Base-by-base conservation (phyloP, 331 rosid genomes). In the Spiraea crenata region DNA sequence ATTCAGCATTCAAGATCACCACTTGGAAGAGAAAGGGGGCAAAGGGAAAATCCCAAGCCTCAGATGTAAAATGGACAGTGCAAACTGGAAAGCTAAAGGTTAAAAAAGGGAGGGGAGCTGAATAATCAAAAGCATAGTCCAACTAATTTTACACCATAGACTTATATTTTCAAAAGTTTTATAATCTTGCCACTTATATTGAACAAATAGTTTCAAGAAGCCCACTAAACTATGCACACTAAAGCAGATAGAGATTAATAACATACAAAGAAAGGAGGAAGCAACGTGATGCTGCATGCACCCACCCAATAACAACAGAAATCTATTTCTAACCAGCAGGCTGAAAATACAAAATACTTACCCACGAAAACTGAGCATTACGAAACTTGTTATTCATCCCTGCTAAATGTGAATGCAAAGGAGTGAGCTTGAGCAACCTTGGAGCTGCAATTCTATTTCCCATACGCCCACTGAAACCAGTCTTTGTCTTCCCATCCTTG, bases 301-400 rank as follows among this genome's bases (percentile, higher is more conserved):
- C 61, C 6, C 19, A 60, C 58, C 37, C 35, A 63, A 9, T 15
- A 57, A 62, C 55, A 37, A 15, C 9, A 64, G 17, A 5, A 38
- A 31, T 1, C 31, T 25, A 57, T 46, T 50, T 57, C 69, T 59
- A 50, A 61, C 17, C 34, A 55, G 66, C 61, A 49, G 56, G 31
- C 15, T 78, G 54, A 56, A 67, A 74, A 46, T 47, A 41, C 11
- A 51, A 3, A 25, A 35, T 6, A 76, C 89, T 76, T 75, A 91
- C 99, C 99, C 99, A 95, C 0, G 99, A 95, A 81, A 95, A 95
- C 82, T 95, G 99, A 54, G 96, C 98, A 45, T 86, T 91, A 16
- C 86, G 96, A 71, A 95, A 91, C 73, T 88, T 95, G 46, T 95
- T 95, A 59, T 95, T 82, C 0, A 19, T 80, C 71, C 99, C 99